phyloP scores from a whole-genome alignment of 1,139 yeast genomes.

The Meyerozyma athensensis region DNA sequence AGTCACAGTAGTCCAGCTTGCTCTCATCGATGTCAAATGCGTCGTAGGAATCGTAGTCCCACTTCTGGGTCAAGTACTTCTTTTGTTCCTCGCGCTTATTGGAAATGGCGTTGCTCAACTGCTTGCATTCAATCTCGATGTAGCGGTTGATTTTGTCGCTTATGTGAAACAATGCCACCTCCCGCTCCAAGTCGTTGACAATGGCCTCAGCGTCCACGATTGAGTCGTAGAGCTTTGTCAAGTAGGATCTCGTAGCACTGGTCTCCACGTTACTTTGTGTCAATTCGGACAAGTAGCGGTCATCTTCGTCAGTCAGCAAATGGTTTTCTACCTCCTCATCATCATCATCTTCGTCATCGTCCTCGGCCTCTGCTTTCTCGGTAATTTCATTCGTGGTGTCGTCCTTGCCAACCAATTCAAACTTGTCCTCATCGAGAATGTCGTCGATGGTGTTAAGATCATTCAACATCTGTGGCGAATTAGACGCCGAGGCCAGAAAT shows the following conservation, averaged over 20 bases:
- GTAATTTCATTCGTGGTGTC: slow-evolving; percentile 15
- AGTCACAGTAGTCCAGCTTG: slow-evolving; percentile 33
- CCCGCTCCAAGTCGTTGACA: slow-evolving; percentile 29
- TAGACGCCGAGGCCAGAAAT: slow-evolving; percentile 35
- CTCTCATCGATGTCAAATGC: slow-evolving; percentile 51
- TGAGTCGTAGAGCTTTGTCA: slow-evolving; percentile 27
- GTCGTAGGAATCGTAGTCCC: slow-evolving; percentile 56
- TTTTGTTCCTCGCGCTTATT: slow-evolving; percentile 31
- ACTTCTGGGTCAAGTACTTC: slow-evolving; percentile 27
- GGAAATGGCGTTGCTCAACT: slow-evolving; percentile 28
- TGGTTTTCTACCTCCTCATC: slow-evolving; percentile 15
- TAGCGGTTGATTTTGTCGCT: slow-evolving; percentile 29
- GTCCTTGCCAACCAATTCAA: slow-evolving; percentile 22
- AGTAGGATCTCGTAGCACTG: slow-evolving; percentile 11
- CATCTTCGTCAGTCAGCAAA: slow-evolving; percentile 9
- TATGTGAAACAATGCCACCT: slow-evolving; percentile 40
- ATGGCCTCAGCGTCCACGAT: slow-evolving; percentile 35
- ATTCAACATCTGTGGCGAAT: slow-evolving; percentile 40
- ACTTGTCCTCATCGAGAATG: slow-evolving; percentile 32
- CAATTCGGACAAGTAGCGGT: slow-evolving; percentile 13
- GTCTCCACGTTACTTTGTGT: slow-evolving; percentile 6
- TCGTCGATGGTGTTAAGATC: slow-evolving; percentile 29
- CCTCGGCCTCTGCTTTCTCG: slow-evolving; percentile 23
- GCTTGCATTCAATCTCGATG: slow-evolving; percentile 32
- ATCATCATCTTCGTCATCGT: slow-evolving; percentile 23